Conservation (phyloP, 116 monocot species). For the Phalaenopsis hybrid region DNA sequence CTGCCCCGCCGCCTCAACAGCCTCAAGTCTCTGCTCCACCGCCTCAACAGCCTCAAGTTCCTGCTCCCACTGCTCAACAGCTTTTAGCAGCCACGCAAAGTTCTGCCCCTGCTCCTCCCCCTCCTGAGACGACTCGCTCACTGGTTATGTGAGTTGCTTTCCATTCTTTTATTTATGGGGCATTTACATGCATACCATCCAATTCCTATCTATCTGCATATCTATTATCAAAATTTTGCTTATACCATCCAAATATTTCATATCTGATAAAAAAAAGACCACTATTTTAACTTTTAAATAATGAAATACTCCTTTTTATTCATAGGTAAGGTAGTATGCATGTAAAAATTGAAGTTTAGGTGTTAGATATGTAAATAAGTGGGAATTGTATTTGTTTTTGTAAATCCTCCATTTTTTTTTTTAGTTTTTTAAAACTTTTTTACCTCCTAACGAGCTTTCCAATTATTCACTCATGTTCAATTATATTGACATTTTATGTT, state of each 20-base stretch:
- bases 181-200: too few species aligned
- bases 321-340: too few species aligned
- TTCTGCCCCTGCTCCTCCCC: too few species aligned
- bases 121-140: slow-evolving; percentile 20
- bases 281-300: too few species aligned
- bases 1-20: slow-evolving; percentile 26
- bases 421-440: neutral
- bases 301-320: too few species aligned
- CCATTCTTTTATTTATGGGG: neutral
- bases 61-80: neutral
- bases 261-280: too few species aligned
- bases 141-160: slow-evolving; percentile 35
- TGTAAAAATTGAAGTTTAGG: too few species aligned
- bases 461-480: neutral
- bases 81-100: neutral
- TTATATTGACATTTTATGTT: neutral
- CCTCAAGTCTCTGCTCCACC: slow-evolving; percentile 12
- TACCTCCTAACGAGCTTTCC: neutral
- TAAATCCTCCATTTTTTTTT: neutral
- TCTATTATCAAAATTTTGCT: too few species aligned
- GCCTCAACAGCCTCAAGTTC: slow-evolving; percentile 5
- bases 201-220: too few species aligned
- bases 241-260: too few species aligned
- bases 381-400: too few species aligned
- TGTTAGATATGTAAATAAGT: too few species aligned